Evolutionary conservation across 345 rosid species (phyloP).

Genomic region (Gossypium thurberi): DNA sequence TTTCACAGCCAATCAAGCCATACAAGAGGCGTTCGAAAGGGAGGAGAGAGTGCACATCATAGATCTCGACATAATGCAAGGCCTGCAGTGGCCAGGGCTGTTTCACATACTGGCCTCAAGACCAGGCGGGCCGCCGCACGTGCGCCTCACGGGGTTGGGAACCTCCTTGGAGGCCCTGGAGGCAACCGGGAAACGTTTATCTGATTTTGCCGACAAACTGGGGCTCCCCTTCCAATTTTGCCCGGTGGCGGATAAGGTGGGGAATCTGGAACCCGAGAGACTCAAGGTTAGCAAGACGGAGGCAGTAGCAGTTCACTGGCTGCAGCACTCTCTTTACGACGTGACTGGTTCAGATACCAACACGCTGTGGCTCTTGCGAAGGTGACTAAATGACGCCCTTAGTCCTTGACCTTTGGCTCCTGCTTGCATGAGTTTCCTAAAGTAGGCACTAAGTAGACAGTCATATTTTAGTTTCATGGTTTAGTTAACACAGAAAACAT

Average conservation of each 20-base stretch:
- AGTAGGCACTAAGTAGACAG: neutral
- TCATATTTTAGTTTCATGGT: neutral
- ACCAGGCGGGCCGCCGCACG: slow-evolving; percentile 91
- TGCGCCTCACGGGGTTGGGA: slow-evolving; percentile 89
- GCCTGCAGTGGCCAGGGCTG: slow-evolving; percentile 97
- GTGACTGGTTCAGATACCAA: slow-evolving; percentile 93
- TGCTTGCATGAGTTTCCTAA: neutral
- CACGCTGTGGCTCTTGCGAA: slow-evolving; percentile 73
- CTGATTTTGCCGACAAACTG: slow-evolving; percentile 83
- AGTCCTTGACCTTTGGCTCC: too few relatives aligned
- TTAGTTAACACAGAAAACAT: neutral
- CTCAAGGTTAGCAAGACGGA: slow-evolving; percentile 78
- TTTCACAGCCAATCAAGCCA: slow-evolving; percentile 95
- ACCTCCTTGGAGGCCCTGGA: slow-evolving; percentile 82
- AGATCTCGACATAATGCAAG: slow-evolving; percentile 96
- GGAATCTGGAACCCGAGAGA: slow-evolving; percentile 72
- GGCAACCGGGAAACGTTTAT: slow-evolving; percentile 85
- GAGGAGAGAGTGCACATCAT: slow-evolving; percentile 94
- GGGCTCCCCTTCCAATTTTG: slow-evolving; percentile 79
- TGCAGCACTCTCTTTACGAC: slow-evolving; percentile 96
- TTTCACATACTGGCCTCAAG: slow-evolving; percentile 88
- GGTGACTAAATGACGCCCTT: slow-evolving; percentile 34
- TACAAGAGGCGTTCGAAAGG: slow-evolving; percentile 93
- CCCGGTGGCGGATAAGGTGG: slow-evolving; percentile 83
- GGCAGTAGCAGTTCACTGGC: slow-evolving; percentile 95